Percentiles rank a stretch among this genome's conserved stretches.
These are phyloP conservation scores for Aspergillus ibericus DNA, from an alignment of 2,329 filamentous ascomycete genomes.

Conservation along the genomic window DNA sequence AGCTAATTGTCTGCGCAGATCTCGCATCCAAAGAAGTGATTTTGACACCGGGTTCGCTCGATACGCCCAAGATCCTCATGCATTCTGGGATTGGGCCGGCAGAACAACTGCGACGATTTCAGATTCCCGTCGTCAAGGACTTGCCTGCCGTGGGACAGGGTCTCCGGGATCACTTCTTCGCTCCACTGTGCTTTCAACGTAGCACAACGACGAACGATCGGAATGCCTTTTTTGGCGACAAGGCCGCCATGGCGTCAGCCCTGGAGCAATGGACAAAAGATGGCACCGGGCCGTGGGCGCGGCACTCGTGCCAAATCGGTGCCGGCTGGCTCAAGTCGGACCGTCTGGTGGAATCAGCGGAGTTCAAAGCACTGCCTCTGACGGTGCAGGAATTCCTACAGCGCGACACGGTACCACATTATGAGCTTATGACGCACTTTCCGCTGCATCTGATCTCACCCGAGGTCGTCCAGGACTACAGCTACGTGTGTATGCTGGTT, in stretches of 20 bases:
- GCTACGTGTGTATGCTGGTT: conserved; percentile 47
- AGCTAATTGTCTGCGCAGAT: conserved; percentile 17
- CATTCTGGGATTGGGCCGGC: conserved; percentile 52
- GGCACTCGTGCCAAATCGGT: conserved; percentile 29
- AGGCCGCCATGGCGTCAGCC: conserved; percentile 44
- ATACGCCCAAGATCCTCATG: conserved; percentile 46
- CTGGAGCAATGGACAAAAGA: conserved; percentile 51
- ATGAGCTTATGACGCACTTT: conserved; percentile 54
- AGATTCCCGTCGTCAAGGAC: conserved; percentile 44
- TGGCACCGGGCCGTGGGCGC: conserved; percentile 38
- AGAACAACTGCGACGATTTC: conserved; percentile 41
- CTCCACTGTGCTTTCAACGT: conserved; percentile 37
- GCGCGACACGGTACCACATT: conserved; percentile 56
- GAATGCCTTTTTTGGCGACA: conserved; percentile 47
- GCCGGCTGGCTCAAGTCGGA: conserved; percentile 47
- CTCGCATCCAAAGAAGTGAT: conserved; percentile 42
- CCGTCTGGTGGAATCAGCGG: conserved; percentile 40
- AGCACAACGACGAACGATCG: conserved; percentile 46
- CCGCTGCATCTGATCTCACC: conserved; percentile 47
- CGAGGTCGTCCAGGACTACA: conserved; percentile 37
- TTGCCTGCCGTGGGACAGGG: conserved; percentile 47
- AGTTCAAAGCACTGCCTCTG: conserved; percentile 53
- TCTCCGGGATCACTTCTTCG: conserved; percentile 46
- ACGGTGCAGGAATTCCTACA: conserved; percentile 47
- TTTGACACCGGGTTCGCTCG: conserved; percentile 40